These are phyloP conservation scores for Phytophthora ramorum DNA, from an alignment of 352 stramenopile genomes.

Conservation along the genomic window DNA sequence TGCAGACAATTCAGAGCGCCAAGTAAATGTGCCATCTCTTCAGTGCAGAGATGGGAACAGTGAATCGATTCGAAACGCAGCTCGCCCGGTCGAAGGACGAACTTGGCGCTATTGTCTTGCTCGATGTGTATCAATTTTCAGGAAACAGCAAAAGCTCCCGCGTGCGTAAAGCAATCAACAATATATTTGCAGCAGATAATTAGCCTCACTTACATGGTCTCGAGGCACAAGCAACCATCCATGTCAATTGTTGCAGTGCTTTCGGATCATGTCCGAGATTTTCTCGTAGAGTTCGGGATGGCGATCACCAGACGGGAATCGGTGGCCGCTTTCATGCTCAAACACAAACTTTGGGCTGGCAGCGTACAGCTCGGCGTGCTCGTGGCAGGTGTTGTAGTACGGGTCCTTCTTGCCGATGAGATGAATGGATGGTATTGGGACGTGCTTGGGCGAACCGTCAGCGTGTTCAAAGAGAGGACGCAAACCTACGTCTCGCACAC, in stretches of 20 bases:
- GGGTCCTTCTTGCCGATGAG: constrained; percentile 55
- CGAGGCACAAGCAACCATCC: no score
- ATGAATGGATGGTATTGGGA: constrained; percentile 66
- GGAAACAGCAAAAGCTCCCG: not conserved
- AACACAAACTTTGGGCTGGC: constrained; percentile 33
- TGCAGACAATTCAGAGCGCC: constrained; percentile 22
- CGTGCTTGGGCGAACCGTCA: constrained; percentile 26
- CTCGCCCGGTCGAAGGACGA: constrained; percentile 22
- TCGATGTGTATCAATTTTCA: not conserved
- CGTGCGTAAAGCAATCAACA: not conserved
- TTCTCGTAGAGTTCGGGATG: constrained; percentile 32
- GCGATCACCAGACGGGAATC: constrained; percentile 33
- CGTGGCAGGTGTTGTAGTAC: constrained; percentile 46
- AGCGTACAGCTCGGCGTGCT: constrained; percentile 42
- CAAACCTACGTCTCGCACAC: constrained; percentile 30
- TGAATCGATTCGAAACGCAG: not conserved
- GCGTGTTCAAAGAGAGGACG: constrained; percentile 45
- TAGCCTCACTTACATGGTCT: not conserved
- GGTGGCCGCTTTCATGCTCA: constrained; percentile 40
- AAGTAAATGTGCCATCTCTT: constrained; percentile 15
- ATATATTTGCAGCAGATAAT: constrained; percentile 1
- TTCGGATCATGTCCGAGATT: constrained; percentile 27
- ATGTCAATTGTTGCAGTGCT: constrained; percentile 14
- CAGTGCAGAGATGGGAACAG: not conserved
- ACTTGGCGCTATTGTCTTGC: not conserved